Evolutionary conservation across 169 alveolate species (phyloP).

Genomic region (Plasmodium coatneyi): DNA sequence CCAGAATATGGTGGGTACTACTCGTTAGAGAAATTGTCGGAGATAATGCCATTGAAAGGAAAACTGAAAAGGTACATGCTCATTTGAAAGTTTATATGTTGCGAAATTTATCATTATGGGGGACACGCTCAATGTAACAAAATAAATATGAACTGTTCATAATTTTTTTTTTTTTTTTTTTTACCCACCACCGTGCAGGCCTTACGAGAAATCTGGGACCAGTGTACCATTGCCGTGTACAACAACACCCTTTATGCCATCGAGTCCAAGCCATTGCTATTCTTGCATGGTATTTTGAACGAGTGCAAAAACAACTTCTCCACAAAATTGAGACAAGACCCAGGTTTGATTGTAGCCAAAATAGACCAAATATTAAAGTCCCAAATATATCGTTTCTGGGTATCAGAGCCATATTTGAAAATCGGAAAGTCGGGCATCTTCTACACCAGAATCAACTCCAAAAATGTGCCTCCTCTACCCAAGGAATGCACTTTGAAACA

Average conservation of each 20-base stretch:
- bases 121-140: not conserved
- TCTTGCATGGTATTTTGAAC: slow-evolving; percentile 70
- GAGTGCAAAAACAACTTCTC: slow-evolving; percentile 61
- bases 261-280: slow-evolving; percentile 69
- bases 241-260: slow-evolving; percentile 65
- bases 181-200: not conserved
- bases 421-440: slow-evolving; percentile 39
- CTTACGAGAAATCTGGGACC: slow-evolving; percentile 74
- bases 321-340: slow-evolving; percentile 74
- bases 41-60: slow-evolving; percentile 36
- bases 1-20: slow-evolving; percentile 76
- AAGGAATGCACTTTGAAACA: slow-evolving; percentile 56
- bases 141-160: slow-evolving; percentile 8
- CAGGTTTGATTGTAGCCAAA: slow-evolving; percentile 74
- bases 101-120: not conserved
- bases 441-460: slow-evolving; percentile 19
- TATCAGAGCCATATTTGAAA: slow-evolving; percentile 52
- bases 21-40: slow-evolving; percentile 75
- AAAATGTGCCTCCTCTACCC: slow-evolving; percentile 40
- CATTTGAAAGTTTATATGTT: slow-evolving; percentile 5
- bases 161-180: slow-evolving; percentile 5
- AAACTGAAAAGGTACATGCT: slow-evolving; percentile 37
- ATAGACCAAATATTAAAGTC: slow-evolving; percentile 74
- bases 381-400: slow-evolving; percentile 73
- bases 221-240: slow-evolving; percentile 71